phyloP scores from a whole-genome alignment of 495 filamentous ascomycete species.

The Aspergillus avenaceus region DNA sequence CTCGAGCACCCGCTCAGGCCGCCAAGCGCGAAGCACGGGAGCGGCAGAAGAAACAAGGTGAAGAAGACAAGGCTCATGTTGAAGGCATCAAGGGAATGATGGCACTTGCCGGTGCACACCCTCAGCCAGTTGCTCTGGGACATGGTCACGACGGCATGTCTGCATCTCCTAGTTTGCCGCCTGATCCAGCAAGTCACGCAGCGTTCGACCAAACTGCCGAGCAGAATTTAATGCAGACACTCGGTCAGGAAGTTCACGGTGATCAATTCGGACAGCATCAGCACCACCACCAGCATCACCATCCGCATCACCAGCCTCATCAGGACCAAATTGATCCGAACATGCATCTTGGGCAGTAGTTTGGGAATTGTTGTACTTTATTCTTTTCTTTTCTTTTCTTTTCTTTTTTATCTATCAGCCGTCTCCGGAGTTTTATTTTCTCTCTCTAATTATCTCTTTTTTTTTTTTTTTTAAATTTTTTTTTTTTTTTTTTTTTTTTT shows the following conservation, averaged over 20 bases:
- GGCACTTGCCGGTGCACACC: constrained; percentile 48
- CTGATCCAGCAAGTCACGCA: constrained; percentile 30
- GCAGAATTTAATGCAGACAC: constrained; percentile 47
- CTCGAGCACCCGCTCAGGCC: constrained; percentile 77
- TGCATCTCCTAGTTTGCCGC: constrained; percentile 39
- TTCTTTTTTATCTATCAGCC: neutral
- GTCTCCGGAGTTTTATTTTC: constrained; percentile 1
- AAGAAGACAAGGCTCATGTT: constrained; percentile 69
- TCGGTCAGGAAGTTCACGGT: constrained; percentile 46
- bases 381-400: neutral
- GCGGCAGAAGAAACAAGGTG: constrained; percentile 58
- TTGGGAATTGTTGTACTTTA: neutral
- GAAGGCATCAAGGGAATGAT: constrained; percentile 70
- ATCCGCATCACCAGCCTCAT: constrained; percentile 24
- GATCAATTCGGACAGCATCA: constrained; percentile 38
- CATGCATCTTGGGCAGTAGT: constrained; percentile 37
- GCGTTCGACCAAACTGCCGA: constrained; percentile 43
- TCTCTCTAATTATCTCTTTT: neutral
- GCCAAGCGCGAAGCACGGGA: constrained; percentile 78
- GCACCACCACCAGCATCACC: constrained; percentile 17
- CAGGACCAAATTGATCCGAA: constrained; percentile 34
- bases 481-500: constrained; percentile 9
- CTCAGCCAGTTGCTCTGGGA: constrained; percentile 27
- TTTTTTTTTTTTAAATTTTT: constrained; percentile 1
- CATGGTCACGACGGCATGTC: constrained; percentile 42